A percentile compares a stretch with the other conserved stretches of the same genome.
These are phyloP conservation scores for Lippia alba DNA, from an alignment of 305 asterid genomes.

Conservation along the genomic window DNA sequence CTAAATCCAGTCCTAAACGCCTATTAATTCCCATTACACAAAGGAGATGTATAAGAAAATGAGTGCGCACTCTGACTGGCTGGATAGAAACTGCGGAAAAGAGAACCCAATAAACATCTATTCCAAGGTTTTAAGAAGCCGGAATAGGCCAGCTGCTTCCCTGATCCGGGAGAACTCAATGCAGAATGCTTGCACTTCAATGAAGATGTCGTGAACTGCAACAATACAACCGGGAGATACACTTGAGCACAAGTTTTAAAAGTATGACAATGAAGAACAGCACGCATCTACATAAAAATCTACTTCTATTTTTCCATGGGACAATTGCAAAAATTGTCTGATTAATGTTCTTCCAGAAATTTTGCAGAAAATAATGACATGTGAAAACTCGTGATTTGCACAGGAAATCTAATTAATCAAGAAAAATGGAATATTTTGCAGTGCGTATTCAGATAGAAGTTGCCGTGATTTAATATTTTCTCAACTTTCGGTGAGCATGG, in stretches of 20 bases:
- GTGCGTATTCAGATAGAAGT: background rate
- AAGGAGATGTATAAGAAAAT: conserved; percentile 14
- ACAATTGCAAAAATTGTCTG: background rate
- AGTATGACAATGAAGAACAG: background rate
- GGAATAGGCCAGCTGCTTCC: conserved; percentile 90
- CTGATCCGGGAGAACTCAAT: conserved; percentile 94
- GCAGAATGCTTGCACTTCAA: conserved; percentile 97
- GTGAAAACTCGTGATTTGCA: background rate
- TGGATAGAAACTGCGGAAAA: background rate
- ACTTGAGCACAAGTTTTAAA: background rate
- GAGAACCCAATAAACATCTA: conserved; percentile 29
- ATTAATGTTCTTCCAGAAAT: background rate
- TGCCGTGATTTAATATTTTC: background rate
- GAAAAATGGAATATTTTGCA: background rate
- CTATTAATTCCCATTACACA: conserved; percentile 24
- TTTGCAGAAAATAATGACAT: background rate
- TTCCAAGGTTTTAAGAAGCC: conserved; percentile 87
- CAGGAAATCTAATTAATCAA: background rate
- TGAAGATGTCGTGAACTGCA: conserved; percentile 92
- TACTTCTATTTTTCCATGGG: background rate
- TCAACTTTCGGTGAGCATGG: background rate
- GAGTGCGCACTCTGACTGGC: conserved; percentile 14
- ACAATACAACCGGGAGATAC: conserved; percentile 19
- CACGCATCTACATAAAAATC: background rate
- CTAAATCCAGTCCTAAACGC: conserved; percentile 20